These are phyloP conservation scores for Oryza brachyantha DNA, from an alignment of 176 grass and related monocot species.

Conservation along the genomic window DNA sequence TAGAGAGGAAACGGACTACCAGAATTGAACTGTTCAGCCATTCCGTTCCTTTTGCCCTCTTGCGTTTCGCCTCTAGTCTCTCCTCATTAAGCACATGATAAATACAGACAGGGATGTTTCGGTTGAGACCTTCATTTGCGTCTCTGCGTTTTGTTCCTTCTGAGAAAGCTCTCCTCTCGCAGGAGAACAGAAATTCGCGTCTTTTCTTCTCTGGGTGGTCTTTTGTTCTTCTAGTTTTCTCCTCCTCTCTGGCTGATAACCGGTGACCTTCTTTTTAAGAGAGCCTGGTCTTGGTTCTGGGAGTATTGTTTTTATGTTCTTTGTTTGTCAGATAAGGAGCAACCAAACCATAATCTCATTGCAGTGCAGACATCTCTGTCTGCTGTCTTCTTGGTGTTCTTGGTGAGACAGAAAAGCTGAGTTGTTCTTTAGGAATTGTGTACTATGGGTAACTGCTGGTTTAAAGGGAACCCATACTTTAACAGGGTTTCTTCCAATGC, in stretches of 20 bases:
- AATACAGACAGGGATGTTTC: constrained; percentile 34
- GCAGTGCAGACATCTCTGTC: background rate
- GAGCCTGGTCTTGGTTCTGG: constrained; percentile 3
- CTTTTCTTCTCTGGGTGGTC: constrained; percentile 3
- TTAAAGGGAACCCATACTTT: constrained; percentile 45
- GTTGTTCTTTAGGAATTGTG: constrained; percentile 12
- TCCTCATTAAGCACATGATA: constrained; percentile 23
- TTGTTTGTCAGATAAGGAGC: background rate
- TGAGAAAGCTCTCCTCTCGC: constrained; percentile 38
- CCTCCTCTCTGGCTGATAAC: background rate
- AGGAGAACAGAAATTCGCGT: background rate
- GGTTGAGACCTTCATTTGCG: constrained; percentile 25
- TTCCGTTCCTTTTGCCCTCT: background rate
- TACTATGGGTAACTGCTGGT: constrained; percentile 73
- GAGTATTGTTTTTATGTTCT: background rate
- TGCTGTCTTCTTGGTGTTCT: constrained; percentile 17
- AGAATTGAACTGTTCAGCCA: constrained; percentile 15
- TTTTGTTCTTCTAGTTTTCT: constrained; percentile 1
- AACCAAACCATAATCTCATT: background rate
- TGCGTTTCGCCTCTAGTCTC: constrained; percentile 15
- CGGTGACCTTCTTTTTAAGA: constrained; percentile 12
- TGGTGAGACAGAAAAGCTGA: constrained; percentile 8
- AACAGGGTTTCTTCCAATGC: constrained; percentile 79
- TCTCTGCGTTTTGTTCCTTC: constrained; percentile 23
- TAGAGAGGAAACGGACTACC: constrained; percentile 20